Base-by-base conservation (phyloP, 345 rosid genomes). In the Salix arbutifolia region DNA sequence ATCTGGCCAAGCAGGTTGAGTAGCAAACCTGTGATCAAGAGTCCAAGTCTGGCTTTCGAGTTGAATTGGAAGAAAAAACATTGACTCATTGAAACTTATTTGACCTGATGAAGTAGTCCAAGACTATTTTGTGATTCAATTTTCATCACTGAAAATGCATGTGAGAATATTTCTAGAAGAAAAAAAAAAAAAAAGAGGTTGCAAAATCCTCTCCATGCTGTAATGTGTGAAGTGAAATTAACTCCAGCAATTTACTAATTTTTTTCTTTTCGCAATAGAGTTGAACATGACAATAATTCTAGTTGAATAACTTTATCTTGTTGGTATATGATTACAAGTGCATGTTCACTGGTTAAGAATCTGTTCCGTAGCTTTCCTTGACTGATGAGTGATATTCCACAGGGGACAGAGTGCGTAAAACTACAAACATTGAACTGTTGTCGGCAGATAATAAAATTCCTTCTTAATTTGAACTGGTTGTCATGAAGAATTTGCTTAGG, bases 291-390 rank as follows among this genome's bases (percentile, higher is more conserved):
- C 21, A 60, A 62, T 19, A 44, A 48, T 31, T 61, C 74, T n/a
- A 19, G 37, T 13, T 21, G 40, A 8, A 42, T 9, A 17, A 21
- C 18, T 8, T 11, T 71, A 18, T 6, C 28, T 33, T 11, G 3
- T 25, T 64, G 38, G 28, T 46, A 72, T 58, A 11, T 1, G 31
- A 58, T 58, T 3, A 48, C 53, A 66, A 17, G 53, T 60, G 76
- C 73, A 72, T 71, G 78, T 71, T 73, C 67, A 62, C 35, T 19
- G 37, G 58, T 64, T 13, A 40, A 74, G 77, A 77, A 77, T 37
- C 65, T 64, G 44, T 62, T 61, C 62, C 4, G 2, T 17, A 7
- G 26, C 31, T 25, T 67, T 33, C 3, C 33, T 48, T 28, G 23
- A 18, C 17, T 76, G 5, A 2, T 30, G 2, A 10, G 65, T 35